phyloP scores from a whole-genome alignment of 345 rosid genomes.

The Dovyalis caffra region DNA sequence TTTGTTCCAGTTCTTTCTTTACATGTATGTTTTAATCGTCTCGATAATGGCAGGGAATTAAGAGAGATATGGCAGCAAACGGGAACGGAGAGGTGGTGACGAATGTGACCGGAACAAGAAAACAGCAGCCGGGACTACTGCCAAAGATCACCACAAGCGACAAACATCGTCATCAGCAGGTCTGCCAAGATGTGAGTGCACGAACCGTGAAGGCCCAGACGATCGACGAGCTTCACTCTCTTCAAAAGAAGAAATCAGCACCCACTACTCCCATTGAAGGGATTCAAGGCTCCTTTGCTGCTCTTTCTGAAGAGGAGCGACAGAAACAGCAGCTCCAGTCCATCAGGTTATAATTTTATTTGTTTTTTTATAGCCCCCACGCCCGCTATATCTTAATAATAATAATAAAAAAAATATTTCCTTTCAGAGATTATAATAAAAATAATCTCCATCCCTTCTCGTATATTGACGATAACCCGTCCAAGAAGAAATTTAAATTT shows the following conservation, averaged over 20 bases:
- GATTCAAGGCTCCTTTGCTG: slow-evolving; percentile 37
- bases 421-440: too few species aligned
- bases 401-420: neutral
- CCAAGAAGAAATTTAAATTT: too few species aligned
- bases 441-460: too few species aligned
- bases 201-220: slow-evolving; percentile 82
- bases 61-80: slow-evolving; percentile 35
- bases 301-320: slow-evolving; percentile 68
- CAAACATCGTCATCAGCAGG: slow-evolving; percentile 33
- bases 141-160: slow-evolving; percentile 49
- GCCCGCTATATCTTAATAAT: neutral
- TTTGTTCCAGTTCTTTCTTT: neutral
- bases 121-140: slow-evolving; percentile 33
- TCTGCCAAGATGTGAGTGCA: slow-evolving; percentile 73
- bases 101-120: slow-evolving; percentile 21
- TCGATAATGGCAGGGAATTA: too few species aligned
- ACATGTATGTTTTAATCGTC: neutral
- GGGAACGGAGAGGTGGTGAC: slow-evolving; percentile 34
- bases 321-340: slow-evolving; percentile 89
- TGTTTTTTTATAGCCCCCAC: neutral
- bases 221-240: slow-evolving; percentile 88
- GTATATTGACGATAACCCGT: too few species aligned
- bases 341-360: slow-evolving; percentile 60
- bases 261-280: slow-evolving; percentile 72
- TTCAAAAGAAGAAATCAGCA: slow-evolving; percentile 82